phyloP scores from a whole-genome alignment of 345 rosid genomes.

The Passiflora organensis region DNA sequence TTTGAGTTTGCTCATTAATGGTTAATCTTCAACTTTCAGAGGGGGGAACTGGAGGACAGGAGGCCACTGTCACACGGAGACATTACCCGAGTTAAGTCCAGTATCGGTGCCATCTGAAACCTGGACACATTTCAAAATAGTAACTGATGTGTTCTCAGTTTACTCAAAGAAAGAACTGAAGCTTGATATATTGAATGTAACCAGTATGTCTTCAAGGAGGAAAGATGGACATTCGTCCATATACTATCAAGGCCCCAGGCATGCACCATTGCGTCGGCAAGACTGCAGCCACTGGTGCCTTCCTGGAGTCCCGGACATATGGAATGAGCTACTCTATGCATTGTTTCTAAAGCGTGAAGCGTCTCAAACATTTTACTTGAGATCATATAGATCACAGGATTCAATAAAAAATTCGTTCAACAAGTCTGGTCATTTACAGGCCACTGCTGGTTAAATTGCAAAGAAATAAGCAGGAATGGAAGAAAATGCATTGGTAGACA shows the following conservation, averaged over 20 bases:
- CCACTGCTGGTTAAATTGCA: too few species aligned
- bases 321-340: constrained; percentile 44
- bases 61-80: constrained; percentile 41
- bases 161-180: constrained; percentile 7
- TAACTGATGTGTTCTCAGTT: constrained; percentile 20
- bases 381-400: constrained; percentile 14
- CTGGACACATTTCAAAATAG: constrained; percentile 29
- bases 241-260: constrained; percentile 20
- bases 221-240: constrained; percentile 46
- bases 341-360: constrained; percentile 39
- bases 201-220: constrained; percentile 33
- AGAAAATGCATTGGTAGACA: too few species aligned
- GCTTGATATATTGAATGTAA: constrained; percentile 31
- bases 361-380: constrained; percentile 17
- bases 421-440: too few species aligned
- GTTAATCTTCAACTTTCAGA: constrained; percentile 19
- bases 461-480: too few species aligned
- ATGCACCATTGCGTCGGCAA: constrained; percentile 24
- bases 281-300: constrained; percentile 58
- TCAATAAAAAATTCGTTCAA: constrained; percentile 3
- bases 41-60: constrained; percentile 42
- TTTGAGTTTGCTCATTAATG: background rate
- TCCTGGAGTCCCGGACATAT: constrained; percentile 49
- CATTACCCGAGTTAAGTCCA: constrained; percentile 32
- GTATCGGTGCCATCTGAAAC: constrained; percentile 35